phyloP scores from a whole-genome alignment of 768 basidiomycete species.

The Lanmaoa pseudosensibilis region DNA sequence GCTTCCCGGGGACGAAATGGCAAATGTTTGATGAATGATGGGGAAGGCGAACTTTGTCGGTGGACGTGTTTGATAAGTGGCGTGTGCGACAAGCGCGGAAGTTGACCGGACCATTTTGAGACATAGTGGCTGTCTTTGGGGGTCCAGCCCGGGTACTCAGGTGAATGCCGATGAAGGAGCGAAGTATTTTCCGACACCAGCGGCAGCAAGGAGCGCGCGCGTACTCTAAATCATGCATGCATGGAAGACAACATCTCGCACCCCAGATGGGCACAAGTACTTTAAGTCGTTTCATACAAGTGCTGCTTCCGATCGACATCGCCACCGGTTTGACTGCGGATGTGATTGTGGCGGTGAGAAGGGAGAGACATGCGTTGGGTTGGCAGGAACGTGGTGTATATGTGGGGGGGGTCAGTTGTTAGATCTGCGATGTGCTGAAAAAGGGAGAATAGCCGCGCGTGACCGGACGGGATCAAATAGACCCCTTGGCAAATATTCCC shows the following conservation, averaged over 20 bases:
- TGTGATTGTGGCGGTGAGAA: slow-evolving; percentile 12
- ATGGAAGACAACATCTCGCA: too few species aligned
- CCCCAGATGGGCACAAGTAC: too few species aligned
- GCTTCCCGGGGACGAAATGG: neutral
- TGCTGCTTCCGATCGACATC: too few species aligned
- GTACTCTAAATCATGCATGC: too few species aligned
- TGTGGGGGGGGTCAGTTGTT: neutral
- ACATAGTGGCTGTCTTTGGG: slow-evolving; percentile 21
- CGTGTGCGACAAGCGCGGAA: slow-evolving; percentile 37
- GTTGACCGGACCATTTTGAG: slow-evolving; percentile 24
- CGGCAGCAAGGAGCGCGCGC: slow-evolving; percentile 12
- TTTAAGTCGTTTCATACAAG: too few species aligned
- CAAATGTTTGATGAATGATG: slow-evolving; percentile 8
- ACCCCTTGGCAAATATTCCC: slow-evolving; percentile 21
- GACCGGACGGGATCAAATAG: slow-evolving; percentile 26
- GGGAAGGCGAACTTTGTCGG: slow-evolving; percentile 22
- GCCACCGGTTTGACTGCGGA: neutral
- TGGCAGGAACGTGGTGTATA: too few species aligned
- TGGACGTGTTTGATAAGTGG: slow-evolving; percentile 31
- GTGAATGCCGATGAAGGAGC: slow-evolving; percentile 1
- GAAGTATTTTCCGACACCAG: slow-evolving; percentile 10
- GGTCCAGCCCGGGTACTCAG: slow-evolving; percentile 14
- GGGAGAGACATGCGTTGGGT: too few species aligned
- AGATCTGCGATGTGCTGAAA: slow-evolving; percentile 21
- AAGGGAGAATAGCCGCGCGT: slow-evolving; percentile 22